phyloP scores from a whole-genome alignment of 371 early-diverging fungal genomes.

The Choanephora cucurbitarum region DNA sequence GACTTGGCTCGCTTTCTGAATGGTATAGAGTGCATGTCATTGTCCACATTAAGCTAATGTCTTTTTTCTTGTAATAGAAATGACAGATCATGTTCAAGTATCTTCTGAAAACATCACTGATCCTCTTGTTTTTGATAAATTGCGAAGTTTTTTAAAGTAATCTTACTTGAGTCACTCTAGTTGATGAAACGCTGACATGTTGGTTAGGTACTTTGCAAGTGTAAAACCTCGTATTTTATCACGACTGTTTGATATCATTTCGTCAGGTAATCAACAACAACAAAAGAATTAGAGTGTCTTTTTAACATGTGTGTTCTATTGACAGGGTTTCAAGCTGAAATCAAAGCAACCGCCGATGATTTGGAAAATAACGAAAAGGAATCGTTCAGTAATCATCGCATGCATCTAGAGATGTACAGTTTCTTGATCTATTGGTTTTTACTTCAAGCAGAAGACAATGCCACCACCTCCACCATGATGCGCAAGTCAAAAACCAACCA shows the following conservation, averaged over 20 bases:
- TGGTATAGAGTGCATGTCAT: conserved; percentile 33
- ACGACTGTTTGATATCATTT: conserved; percentile 58
- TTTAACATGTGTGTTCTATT: no score
- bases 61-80: conserved; percentile 36
- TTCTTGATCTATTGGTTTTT: conserved; percentile 78
- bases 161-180: background rate
- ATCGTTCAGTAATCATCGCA: conserved; percentile 63
- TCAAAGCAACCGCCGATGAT: conserved; percentile 58
- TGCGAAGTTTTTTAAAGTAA: conserved; percentile 76
- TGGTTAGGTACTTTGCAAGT: conserved; percentile 32
- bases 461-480: conserved; percentile 36
- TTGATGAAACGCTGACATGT: background rate
- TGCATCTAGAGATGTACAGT: conserved; percentile 74
- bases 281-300: background rate
- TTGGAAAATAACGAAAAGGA: conserved; percentile 67
- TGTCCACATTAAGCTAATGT: background rate
- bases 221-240: conserved; percentile 38
- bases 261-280: conserved; percentile 51
- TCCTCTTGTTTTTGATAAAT: conserved; percentile 57
- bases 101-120: conserved; percentile 59
- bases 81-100: conserved; percentile 65
- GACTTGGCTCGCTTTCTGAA: conserved; percentile 56
- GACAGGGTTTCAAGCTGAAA: conserved; percentile 71
- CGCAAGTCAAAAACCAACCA: conserved; percentile 22
- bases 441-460: conserved; percentile 60